Conservation (phyloP, 805 yeast genomes). For the Candida railenensis region DNA sequence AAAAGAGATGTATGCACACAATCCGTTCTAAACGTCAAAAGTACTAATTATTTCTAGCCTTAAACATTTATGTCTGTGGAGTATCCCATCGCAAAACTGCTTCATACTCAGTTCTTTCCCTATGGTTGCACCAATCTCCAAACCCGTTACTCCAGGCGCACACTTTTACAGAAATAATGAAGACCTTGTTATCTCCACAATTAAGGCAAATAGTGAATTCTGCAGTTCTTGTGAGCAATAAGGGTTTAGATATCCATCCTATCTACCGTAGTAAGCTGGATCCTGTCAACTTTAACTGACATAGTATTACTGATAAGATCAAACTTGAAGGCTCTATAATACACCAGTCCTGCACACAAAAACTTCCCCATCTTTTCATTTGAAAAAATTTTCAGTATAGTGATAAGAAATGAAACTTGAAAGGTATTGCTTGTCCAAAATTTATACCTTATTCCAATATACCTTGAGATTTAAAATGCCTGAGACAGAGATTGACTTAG, state of each 20-base stretch:
- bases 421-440: not conserved
- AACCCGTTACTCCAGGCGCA: not conserved
- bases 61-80: not conserved
- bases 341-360: too few relatives aligned
- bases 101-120: slow-evolving; percentile 1
- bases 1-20: not conserved
- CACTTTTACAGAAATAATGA: slow-evolving; percentile 7
- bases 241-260: slow-evolving; percentile 5
- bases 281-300: too few relatives aligned
- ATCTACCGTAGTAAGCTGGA: not conserved
- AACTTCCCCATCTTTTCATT: not conserved
- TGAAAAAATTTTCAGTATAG: not conserved
- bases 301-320: too few relatives aligned
- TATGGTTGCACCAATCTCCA: slow-evolving; percentile 4
- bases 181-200: slow-evolving; percentile 7
- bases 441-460: not conserved
- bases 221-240: slow-evolving; percentile 11
- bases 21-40: too few relatives aligned
- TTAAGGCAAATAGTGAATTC: slow-evolving; percentile 8
- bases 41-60: not conserved
- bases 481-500: slow-evolving; percentile 48
- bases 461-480: not conserved
- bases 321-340: too few relatives aligned
- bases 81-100: not conserved
- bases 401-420: too few relatives aligned